phyloP scores from a whole-genome alignment of 805 yeast genomes.

The Ogataea saltuana region DNA sequence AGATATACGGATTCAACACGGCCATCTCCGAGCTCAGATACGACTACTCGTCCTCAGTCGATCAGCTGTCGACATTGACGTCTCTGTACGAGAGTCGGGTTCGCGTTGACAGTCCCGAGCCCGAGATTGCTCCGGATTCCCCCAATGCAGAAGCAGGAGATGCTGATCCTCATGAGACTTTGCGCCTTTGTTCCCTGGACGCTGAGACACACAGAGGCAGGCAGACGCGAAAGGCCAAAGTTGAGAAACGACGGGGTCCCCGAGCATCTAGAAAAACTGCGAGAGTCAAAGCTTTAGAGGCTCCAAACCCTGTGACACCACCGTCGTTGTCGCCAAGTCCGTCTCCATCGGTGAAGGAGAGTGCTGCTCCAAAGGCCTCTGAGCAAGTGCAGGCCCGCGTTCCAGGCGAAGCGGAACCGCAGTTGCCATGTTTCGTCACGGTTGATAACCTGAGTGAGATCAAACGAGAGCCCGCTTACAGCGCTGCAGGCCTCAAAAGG shows the following conservation, averaged over 20 bases:
- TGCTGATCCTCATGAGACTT: too few species aligned
- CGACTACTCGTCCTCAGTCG: conserved; percentile 5
- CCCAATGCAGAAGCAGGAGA: too few species aligned
- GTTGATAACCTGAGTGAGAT: conserved; percentile 22
- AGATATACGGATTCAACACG: conserved; percentile 25
- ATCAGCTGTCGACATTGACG: conserved; percentile 5
- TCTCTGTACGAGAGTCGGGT: conserved; percentile 1
- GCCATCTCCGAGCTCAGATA: conserved; percentile 7
- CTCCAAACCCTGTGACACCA: not conserved
- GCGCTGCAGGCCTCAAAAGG: conserved; percentile 10
- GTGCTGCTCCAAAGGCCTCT: too few species aligned
- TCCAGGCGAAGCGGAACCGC: conserved; percentile 3
- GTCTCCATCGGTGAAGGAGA: not conserved
- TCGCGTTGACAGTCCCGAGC: conserved; percentile 15
- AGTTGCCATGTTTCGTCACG: conserved; percentile 25
- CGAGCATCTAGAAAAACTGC: not conserved
- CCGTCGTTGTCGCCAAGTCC: not conserved
- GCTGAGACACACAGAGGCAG: too few species aligned
- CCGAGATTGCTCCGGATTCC: conserved; percentile 6
- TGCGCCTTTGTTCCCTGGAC: too few species aligned
- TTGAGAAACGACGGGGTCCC: not conserved
- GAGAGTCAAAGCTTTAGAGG: not conserved
- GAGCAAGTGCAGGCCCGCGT: too few species aligned
- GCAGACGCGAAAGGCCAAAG: not conserved
- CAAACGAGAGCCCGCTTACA: conserved; percentile 15